Conservation (phyloP, 2,329 filamentous ascomycete genomes). For the Ascochyta koolunga region DNA sequence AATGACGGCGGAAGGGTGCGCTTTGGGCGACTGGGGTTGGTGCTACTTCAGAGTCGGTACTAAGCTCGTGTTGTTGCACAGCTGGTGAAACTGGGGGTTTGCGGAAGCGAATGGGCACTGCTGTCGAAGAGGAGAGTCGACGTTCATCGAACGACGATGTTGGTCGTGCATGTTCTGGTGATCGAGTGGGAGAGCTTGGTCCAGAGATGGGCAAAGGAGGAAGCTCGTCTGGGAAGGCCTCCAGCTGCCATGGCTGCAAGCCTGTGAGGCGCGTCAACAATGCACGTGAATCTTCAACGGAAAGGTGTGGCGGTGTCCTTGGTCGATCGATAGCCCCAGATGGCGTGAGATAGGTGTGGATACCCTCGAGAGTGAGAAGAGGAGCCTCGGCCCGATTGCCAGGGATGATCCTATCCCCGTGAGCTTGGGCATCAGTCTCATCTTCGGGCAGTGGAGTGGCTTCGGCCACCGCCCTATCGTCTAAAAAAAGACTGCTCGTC, state of each 20-base stretch:
- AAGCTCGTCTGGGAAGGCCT: constrained; percentile 44
- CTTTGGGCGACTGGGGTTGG: constrained; percentile 35
- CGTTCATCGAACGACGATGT: constrained; percentile 27
- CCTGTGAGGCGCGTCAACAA: constrained; percentile 44
- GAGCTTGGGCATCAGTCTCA: constrained; percentile 37
- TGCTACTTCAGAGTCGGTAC: constrained; percentile 41
- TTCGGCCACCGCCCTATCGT: constrained; percentile 63
- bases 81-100: constrained; percentile 54
- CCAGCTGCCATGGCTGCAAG: constrained; percentile 43
- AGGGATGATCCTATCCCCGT: constrained; percentile 36
- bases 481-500: constrained; percentile 69
- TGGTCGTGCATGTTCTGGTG: constrained; percentile 31
- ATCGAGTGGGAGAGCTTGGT: constrained; percentile 37
- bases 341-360: constrained; percentile 28
- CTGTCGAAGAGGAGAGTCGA: constrained; percentile 52
- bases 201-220: constrained; percentile 41
- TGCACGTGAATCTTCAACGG: constrained; percentile 41
- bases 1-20: constrained; percentile 54
- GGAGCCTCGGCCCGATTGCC: constrained; percentile 42
- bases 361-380: constrained; percentile 34
- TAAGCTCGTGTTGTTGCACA: constrained; percentile 48
- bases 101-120: constrained; percentile 63
- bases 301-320: constrained; percentile 37
- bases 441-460: constrained; percentile 53
- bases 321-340: constrained; percentile 34